Conservation (phyloP, 164 flowering plant species). For the Paratinospora sagittata region DNA sequence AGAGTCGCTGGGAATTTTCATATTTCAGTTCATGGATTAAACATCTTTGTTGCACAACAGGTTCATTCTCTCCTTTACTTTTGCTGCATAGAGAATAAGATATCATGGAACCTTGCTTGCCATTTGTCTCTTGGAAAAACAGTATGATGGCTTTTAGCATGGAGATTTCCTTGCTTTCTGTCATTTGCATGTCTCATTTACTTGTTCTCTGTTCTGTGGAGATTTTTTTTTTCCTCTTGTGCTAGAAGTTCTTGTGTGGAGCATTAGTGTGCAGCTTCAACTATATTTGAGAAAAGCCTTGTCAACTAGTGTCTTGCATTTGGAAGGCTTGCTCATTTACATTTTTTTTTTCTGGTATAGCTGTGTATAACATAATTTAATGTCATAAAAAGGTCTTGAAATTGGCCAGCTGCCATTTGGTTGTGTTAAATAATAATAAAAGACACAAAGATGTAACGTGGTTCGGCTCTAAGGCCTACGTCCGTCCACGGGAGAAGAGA, state of each 20-base stretch:
- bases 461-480: too few relatives aligned
- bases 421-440: too few relatives aligned
- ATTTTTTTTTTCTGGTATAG: too few relatives aligned
- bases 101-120: neutral
- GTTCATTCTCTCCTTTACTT: constrained; percentile 29
- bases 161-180: neutral
- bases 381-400: too few relatives aligned
- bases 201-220: neutral
- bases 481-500: too few relatives aligned
- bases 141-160: neutral
- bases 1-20: constrained; percentile 99
- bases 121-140: neutral
- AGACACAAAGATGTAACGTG: too few relatives aligned
- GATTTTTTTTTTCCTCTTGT: neutral
- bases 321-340: neutral
- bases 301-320: neutral
- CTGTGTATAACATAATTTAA: too few relatives aligned
- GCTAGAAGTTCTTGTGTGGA: neutral
- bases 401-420: too few relatives aligned
- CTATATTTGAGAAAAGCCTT: neutral
- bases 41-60: constrained; percentile 94
- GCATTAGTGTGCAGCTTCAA: neutral
- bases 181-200: neutral
- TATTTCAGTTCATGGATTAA: constrained; percentile 92
- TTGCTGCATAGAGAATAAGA: neutral